Percentiles rank a stretch among this genome's conserved stretches.
Evolutionary conservation across 1,139 yeast genomes (phyloP).

Genomic region (Martiniozyma asiatica): DNA sequence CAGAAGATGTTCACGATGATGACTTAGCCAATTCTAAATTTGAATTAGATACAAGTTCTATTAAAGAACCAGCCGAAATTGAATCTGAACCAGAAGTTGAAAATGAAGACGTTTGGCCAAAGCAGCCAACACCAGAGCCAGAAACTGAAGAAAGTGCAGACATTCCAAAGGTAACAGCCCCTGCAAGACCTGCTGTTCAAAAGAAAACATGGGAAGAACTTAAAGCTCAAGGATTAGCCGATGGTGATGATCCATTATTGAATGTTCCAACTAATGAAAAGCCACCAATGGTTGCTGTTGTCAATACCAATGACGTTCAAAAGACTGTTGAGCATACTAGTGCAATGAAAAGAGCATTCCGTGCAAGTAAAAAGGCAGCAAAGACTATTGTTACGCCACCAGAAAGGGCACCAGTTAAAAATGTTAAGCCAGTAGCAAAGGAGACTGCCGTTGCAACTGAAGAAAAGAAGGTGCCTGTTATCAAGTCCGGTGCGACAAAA

Average conservation of each 20-base stretch:
- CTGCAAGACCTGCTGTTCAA: constrained; percentile 3
- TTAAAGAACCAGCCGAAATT: constrained; percentile 20
- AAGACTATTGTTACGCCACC: constrained; percentile 4
- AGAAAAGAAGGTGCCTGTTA: constrained; percentile 4
- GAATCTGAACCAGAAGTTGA: constrained; percentile 15
- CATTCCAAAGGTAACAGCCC: constrained; percentile 12
- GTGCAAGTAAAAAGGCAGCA: too few relatives aligned
- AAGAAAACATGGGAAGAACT: constrained; percentile 17
- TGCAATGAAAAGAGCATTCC: too few relatives aligned
- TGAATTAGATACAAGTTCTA: constrained; percentile 20
- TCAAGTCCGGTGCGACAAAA: constrained; percentile 5
- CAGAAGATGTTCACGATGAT: constrained; percentile 24
- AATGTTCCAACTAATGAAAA: constrained; percentile 17
- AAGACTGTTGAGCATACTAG: too few relatives aligned
- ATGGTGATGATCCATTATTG: constrained; percentile 16
- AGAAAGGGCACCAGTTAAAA: constrained; percentile 6
- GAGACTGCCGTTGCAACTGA: constrained; percentile 2
- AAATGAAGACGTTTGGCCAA: constrained; percentile 15
- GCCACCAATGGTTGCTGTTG: constrained; percentile 18
- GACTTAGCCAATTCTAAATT: constrained; percentile 17
- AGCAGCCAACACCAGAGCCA: constrained; percentile 20
- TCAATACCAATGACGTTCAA: constrained; percentile 1
- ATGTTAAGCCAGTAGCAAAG: constrained; percentile 2
- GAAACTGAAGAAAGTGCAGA: constrained; percentile 16
- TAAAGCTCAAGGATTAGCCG: constrained; percentile 7